Evolutionary conservation across 306 rosid species (phyloP).

Genomic region (Crataegus laevigata): DNA sequence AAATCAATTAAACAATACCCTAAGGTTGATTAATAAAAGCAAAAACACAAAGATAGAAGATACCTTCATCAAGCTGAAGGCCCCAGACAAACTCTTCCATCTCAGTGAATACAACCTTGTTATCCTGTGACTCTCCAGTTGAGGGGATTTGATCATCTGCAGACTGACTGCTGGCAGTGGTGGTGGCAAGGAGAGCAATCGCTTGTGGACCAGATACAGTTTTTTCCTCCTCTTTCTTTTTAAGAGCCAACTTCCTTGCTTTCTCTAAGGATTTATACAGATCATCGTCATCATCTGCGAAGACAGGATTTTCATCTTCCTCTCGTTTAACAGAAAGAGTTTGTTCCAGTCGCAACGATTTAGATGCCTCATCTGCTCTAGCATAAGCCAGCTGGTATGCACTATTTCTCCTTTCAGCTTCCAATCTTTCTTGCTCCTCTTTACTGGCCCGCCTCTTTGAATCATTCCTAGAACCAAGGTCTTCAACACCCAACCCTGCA

Average conservation of each 20-base stretch:
- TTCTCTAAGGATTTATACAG: constrained; percentile 73
- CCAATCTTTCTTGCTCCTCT: constrained; percentile 67
- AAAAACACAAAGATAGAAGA: constrained; percentile 1
- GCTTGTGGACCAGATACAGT: constrained; percentile 59
- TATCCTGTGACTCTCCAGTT: constrained; percentile 62
- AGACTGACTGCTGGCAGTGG: constrained; percentile 35
- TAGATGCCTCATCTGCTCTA: constrained; percentile 89
- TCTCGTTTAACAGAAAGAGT: constrained; percentile 38
- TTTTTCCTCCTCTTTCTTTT: constrained; percentile 53
- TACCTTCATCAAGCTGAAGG: constrained; percentile 93
- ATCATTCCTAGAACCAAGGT: constrained; percentile 84
- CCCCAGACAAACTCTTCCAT: constrained; percentile 99
- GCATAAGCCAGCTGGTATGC: constrained; percentile 85
- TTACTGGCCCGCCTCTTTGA: constrained; percentile 52
- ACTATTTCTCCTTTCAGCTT: constrained; percentile 66
- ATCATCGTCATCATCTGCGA: constrained; percentile 84
- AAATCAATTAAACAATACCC: not conserved
- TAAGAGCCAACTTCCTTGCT: constrained; percentile 70
- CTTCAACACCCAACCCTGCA: constrained; percentile 85
- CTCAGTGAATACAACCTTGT: constrained; percentile 84
- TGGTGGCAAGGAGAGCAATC: constrained; percentile 63
- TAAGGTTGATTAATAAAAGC: not conserved
- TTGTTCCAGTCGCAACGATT: constrained; percentile 57
- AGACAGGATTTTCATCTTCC: constrained; percentile 52
- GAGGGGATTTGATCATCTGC: constrained; percentile 43